Evolutionary conservation across 805 yeast genomes (phyloP).

Genomic region (Candida broadrunensis): DNA sequence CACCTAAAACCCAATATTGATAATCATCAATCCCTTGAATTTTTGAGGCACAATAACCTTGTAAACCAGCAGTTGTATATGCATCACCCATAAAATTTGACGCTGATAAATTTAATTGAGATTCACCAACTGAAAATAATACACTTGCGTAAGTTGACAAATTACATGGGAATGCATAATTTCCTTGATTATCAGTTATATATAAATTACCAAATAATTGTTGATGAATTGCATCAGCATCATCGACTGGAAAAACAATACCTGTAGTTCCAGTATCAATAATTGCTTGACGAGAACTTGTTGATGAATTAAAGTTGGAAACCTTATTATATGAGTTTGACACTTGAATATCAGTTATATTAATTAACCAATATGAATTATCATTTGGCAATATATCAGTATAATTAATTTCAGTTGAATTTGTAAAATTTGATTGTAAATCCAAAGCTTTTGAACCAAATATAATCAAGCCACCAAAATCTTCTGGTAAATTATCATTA

Average conservation of each 20-base stretch:
- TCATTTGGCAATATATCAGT: constrained; percentile 29
- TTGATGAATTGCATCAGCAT: constrained; percentile 50
- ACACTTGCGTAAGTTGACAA: constrained; percentile 31
- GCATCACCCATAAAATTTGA: constrained; percentile 47
- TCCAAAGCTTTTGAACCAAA: constrained; percentile 19
- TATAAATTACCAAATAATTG: constrained; percentile 44
- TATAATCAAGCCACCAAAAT: constrained; percentile 24
- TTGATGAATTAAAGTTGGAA: constrained; percentile 8
- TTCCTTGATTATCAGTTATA: constrained; percentile 53
- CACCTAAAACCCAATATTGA: constrained; percentile 58
- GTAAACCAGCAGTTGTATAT: constrained; percentile 31
- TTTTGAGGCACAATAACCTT: constrained; percentile 61
- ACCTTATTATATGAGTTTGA: constrained; percentile 16
- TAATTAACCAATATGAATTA: constrained; percentile 52
- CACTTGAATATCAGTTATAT: constrained; percentile 35
- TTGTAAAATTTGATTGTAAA: constrained; percentile 9
- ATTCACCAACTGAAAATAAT: constrained; percentile 40
- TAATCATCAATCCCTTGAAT: constrained; percentile 53
- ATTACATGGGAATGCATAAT: constrained; percentile 60
- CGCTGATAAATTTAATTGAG: constrained; percentile 41
- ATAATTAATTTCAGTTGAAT: constrained; percentile 37
- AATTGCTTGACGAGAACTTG: constrained; percentile 39
- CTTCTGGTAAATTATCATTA: background rate
- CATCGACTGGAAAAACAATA: constrained; percentile 50
- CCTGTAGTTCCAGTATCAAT: constrained; percentile 70